These are phyloP conservation scores for Hibiscus tridactylites DNA, from an alignment of 345 rosid species.

Conservation along the genomic window DNA sequence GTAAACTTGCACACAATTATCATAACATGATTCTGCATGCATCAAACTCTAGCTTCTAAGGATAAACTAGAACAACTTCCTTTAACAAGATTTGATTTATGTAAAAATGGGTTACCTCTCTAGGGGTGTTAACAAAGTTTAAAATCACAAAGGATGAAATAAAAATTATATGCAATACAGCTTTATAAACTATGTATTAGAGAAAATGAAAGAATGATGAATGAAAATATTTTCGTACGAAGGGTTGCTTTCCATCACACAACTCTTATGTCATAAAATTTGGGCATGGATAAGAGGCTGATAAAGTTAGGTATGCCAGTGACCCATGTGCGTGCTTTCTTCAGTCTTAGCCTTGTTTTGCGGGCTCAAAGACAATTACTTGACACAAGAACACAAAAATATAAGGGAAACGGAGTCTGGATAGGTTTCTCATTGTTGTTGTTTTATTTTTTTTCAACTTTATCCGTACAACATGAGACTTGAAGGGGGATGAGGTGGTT, in stretches of 20 bases:
- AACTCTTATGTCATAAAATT: conserved; percentile 65
- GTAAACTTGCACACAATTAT: no score
- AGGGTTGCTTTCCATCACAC: conserved; percentile 73
- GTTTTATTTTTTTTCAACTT: neutral
- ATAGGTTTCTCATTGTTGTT: neutral
- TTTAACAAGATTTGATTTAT: no score
- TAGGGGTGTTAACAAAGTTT: no score
- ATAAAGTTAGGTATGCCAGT: conserved; percentile 17
- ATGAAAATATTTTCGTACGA: conserved; percentile 27
- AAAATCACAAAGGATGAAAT: no score
- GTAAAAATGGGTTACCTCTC: no score
- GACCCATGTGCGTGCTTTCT: neutral
- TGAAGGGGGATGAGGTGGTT: no score
- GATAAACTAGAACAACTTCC: no score
- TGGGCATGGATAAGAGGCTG: conserved; percentile 71
- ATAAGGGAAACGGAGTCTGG: neutral
- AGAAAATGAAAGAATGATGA: no score
- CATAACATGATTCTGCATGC: no score
- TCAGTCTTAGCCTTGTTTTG: neutral
- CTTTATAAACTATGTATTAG: no score
- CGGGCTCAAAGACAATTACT: conserved; percentile 4
- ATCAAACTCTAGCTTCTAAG: no score
- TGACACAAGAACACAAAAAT: neutral
- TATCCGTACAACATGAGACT: neutral
- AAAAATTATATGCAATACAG: no score